These are phyloP conservation scores for Trichocladium uniseriatum DNA, from an alignment of 495 filamentous ascomycete genomes.

Conservation along the genomic window DNA sequence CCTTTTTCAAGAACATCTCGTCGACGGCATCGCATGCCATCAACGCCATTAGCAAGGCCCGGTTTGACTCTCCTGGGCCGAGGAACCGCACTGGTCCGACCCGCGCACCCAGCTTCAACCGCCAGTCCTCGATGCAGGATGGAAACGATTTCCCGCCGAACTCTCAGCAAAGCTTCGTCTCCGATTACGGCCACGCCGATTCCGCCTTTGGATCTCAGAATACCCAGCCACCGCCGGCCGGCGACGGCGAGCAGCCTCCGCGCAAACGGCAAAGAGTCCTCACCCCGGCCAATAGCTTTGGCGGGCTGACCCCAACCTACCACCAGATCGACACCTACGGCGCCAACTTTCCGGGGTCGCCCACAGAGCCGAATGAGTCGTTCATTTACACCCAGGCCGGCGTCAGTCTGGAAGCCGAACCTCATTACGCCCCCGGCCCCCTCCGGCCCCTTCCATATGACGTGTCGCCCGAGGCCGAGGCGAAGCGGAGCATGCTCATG, in stretches of 20 bases:
- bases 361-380: slow-evolving; percentile 80
- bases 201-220: slow-evolving; percentile 35
- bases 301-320: slow-evolving; percentile 29
- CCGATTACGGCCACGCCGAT: slow-evolving; percentile 38
- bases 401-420: slow-evolving; percentile 38
- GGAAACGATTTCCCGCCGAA: slow-evolving; percentile 35
- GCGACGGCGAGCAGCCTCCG: slow-evolving; percentile 64
- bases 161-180: slow-evolving; percentile 41
- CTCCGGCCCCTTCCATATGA: slow-evolving; percentile 63
- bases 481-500: slow-evolving; percentile 71
- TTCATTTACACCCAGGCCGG: slow-evolving; percentile 63
- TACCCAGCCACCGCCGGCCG: slow-evolving; percentile 33
- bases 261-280: slow-evolving; percentile 59
- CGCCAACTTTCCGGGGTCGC: slow-evolving; percentile 46
- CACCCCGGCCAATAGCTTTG: slow-evolving; percentile 40
- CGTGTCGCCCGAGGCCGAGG: slow-evolving; percentile 53
- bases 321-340: slow-evolving; percentile 46
- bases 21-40: slow-evolving; percentile 84
- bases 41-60: slow-evolving; percentile 88
- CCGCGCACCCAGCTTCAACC: slow-evolving; percentile 44
- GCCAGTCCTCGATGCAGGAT: slow-evolving; percentile 55
- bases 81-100: slow-evolving; percentile 43
- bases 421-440: slow-evolving; percentile 47
- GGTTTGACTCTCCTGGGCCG: slow-evolving; percentile 78
- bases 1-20: slow-evolving; percentile 95